Base-by-base conservation (phyloP, 331 rosid species). In the Phaseolus coccineus region DNA sequence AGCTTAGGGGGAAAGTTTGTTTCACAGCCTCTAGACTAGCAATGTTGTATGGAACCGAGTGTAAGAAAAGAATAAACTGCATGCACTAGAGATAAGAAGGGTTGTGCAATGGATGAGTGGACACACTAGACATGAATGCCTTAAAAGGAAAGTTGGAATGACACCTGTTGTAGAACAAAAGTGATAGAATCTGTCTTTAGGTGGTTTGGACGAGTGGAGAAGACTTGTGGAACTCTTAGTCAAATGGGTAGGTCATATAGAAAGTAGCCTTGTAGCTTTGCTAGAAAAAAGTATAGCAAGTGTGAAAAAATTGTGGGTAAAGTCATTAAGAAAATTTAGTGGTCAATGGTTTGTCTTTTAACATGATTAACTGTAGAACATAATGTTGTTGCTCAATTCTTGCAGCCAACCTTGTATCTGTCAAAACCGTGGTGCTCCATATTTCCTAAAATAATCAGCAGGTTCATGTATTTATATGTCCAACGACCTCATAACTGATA, bases 171-270 rank as follows among this genome's bases (percentile, higher is more conserved):
- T 16, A 19, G 30, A 37, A 37, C 19, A 28, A 63, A 12, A 37
- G 39, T 39, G 31, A n/a, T 65, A 65, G 31, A 65, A 39, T 65
- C 30, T 37, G 51, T 40, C 30, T 65, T 19, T 65, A 19, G 51
- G 31, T 65, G 50, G 71, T 66, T 66, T 66, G 19, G 71, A 19
- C 52, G 8, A 35, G 31, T 66, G 51, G 24, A 61, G 44, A 65
- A 10, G 51, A 37, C 28, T 66, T 40, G 10, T 22, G 42, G 16
- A 66, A 37, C 6, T 24, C 30, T 8, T 62, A 62, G 42, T 30
- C 14, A 61, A 10, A 30, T 15, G 25, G 15, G 25, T 15, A 62
- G 46, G 35, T 33, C 12, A 62, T 2, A 5, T 14, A 33, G 40
- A 31, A 19, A 24, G 44, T 62, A 30, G 22, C 8, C 11, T 35